Percentiles rank a stretch among this genome's conserved stretches.
Evolutionary conservation across 495 filamentous ascomycete species (phyloP).

Genomic region (Neurospora tetraspora): DNA sequence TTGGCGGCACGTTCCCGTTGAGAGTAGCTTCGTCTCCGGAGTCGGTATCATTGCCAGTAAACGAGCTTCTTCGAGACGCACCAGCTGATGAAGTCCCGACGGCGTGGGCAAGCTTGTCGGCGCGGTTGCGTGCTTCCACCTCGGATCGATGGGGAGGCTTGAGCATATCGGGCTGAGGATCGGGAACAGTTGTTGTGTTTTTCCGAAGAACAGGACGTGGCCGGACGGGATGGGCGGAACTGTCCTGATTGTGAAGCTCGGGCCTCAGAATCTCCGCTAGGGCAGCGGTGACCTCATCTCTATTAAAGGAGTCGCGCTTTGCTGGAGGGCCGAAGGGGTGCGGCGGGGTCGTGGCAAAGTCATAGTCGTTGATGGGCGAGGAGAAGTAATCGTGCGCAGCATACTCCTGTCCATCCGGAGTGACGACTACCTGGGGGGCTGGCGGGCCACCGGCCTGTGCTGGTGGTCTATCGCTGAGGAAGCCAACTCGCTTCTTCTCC

Average conservation of each 20-base stretch:
- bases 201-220: constrained; percentile 23
- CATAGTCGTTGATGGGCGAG: constrained; percentile 7
- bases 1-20: not conserved
- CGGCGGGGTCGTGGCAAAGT: constrained; percentile 1
- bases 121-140: constrained; percentile 22
- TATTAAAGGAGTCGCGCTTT: constrained; percentile 17
- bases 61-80: constrained; percentile 20
- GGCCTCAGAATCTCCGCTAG: constrained; percentile 15
- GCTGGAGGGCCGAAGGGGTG: not conserved
- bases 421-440: not conserved
- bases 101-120: constrained; percentile 23
- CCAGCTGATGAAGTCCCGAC: constrained; percentile 25
- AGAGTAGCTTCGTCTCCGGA: not conserved
- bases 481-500: constrained; percentile 26
- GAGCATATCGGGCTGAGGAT: constrained; percentile 1
- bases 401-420: constrained; percentile 5
- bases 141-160: constrained; percentile 12
- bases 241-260: constrained; percentile 2
- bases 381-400: constrained; percentile 15
- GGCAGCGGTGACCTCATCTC: constrained; percentile 14
- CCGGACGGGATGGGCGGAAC: constrained; percentile 6
- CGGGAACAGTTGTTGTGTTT: not conserved
- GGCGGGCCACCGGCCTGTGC: not conserved
- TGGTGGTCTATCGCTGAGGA: constrained; percentile 8
- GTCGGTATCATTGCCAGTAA: constrained; percentile 14